phyloP scores from a whole-genome alignment of 2,329 filamentous ascomycete genomes.

The Diaporthe citrichinensis region DNA sequence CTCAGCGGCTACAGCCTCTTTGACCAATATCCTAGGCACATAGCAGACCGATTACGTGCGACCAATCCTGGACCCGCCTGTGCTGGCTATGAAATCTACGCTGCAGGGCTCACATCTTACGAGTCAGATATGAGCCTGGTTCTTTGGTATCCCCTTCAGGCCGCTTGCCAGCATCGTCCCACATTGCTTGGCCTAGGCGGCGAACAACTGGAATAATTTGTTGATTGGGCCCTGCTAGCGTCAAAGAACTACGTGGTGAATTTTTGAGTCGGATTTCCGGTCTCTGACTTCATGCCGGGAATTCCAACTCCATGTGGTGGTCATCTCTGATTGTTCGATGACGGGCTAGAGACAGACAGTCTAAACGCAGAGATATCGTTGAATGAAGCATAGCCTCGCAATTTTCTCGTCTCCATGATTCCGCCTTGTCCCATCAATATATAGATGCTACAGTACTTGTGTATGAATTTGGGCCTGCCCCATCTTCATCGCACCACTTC shows the following conservation, averaged over 20 bases:
- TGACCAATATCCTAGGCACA: background rate
- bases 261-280: background rate
- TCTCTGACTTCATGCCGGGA: background rate
- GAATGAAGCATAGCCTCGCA: background rate
- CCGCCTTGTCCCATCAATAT: background rate
- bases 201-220: background rate
- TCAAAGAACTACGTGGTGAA: no score
- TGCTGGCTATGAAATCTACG: background rate
- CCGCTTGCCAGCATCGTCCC: background rate
- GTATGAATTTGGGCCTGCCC: background rate
- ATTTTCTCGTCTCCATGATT: background rate
- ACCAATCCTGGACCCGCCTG: background rate
- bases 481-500: background rate
- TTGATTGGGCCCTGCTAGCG: background rate
- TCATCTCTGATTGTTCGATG: background rate
- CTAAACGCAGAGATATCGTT: background rate
- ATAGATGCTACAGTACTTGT: background rate
- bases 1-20: accelerated
- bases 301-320: background rate
- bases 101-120: background rate
- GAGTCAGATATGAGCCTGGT: background rate
- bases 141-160: background rate
- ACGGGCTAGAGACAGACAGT: background rate
- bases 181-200: background rate
- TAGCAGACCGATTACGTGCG: background rate